Conservation (phyloP, 345 rosid species). For the Euclidium syriacum region DNA sequence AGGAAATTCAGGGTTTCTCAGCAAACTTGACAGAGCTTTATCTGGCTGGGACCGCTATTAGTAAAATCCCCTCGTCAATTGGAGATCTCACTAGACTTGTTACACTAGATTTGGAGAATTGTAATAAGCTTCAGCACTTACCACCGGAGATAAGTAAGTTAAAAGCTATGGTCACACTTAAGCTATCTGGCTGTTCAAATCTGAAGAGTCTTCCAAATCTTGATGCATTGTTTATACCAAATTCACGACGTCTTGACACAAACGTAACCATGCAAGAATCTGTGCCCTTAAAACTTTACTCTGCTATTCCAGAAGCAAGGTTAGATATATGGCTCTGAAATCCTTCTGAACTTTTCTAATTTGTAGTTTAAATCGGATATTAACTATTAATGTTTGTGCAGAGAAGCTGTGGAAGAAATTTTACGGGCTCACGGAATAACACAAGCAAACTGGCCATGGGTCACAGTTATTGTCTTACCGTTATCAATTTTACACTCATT, state of each 20-base stretch:
- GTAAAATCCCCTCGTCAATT: neutral
- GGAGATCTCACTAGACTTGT: slow-evolving; percentile 7
- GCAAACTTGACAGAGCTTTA: slow-evolving; percentile 14
- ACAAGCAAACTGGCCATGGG: neutral
- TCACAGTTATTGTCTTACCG: neutral
- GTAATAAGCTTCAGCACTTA: slow-evolving; percentile 13
- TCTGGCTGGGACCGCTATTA: slow-evolving; percentile 11
- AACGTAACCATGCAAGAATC: neutral
- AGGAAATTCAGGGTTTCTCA: slow-evolving; percentile 5
- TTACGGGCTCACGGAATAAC: neutral
- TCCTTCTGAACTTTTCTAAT: neutral
- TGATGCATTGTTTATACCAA: neutral
- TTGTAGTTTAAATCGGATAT: neutral
- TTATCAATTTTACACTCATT: slow-evolving; percentile 1
- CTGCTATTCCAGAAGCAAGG: slow-evolving; percentile 4
- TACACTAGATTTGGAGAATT: slow-evolving; percentile 16
- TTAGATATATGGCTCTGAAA: neutral
- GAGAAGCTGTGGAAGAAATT: neutral
- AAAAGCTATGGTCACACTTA: neutral
- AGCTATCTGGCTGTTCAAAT: slow-evolving; percentile 9
- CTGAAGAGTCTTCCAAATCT: neutral
- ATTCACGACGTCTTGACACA: neutral
- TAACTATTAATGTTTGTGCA: neutral
- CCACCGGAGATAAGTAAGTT: neutral
- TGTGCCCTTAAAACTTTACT: neutral